Percentiles rank a stretch among this genome's conserved stretches.
Conservation (phyloP, 192 early-diverging fungal genomes). For the Coemansia sp. region DNA sequence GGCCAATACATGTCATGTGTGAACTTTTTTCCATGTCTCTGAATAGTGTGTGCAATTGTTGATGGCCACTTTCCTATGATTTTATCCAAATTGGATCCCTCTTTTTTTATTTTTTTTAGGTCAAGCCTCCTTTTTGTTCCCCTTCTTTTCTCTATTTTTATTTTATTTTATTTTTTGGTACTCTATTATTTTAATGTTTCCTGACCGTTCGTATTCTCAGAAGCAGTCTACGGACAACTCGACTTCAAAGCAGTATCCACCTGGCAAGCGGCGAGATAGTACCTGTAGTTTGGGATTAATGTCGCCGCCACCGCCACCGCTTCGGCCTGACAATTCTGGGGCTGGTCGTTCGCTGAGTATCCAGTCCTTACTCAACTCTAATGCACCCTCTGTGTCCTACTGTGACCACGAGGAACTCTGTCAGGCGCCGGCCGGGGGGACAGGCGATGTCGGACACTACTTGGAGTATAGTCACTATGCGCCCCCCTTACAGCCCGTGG, state of each 20-base stretch:
- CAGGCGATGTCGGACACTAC: not conserved
- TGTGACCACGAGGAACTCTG: not conserved
- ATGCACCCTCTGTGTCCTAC: not conserved
- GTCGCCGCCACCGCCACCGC: not conserved
- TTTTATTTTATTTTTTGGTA: not conserved
- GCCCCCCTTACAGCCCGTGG: not conserved
- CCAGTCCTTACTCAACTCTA: conserved; percentile 8
- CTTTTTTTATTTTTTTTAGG: not conserved
- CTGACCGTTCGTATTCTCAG: not conserved
- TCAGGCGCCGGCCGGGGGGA: not conserved
- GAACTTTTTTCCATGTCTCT: too few species aligned
- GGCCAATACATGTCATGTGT: not conserved
- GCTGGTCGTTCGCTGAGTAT: conserved; percentile 11
- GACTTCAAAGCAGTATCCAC: not conserved
- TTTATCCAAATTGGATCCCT: not conserved
- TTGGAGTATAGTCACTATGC: too few species aligned
- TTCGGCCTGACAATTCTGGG: not conserved
- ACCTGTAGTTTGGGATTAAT: not conserved
- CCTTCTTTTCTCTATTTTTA: not conserved
- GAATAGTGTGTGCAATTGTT: not conserved
- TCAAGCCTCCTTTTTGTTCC: not conserved
- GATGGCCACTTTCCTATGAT: not conserved
- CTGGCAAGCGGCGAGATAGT: not conserved
- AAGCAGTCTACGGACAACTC: not conserved
- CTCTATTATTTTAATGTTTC: not conserved